A percentile compares a stretch with the other conserved stretches of the same genome.
phyloP scores from a whole-genome alignment of 2,329 filamentous ascomycete species.

The Plectosphaerella plurivora region DNA sequence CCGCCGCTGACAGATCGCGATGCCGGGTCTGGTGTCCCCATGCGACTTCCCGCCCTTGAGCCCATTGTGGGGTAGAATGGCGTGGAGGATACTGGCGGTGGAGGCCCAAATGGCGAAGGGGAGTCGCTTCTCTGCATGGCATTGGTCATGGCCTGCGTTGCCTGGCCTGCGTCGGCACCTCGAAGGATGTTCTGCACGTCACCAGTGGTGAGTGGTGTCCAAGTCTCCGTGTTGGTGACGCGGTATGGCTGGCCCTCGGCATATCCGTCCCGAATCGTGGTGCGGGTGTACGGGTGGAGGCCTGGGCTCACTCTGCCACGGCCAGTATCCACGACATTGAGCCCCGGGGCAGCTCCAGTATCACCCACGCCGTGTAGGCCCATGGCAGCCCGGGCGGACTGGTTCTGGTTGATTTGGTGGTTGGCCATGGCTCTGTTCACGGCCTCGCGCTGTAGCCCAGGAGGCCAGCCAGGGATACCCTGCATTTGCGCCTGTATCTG shows the following conservation, averaged over 20 bases:
- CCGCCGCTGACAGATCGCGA: constrained; percentile 25
- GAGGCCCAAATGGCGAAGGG: constrained; percentile 11
- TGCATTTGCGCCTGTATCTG: constrained; percentile 27
- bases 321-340: constrained; percentile 15
- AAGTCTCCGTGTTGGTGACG: constrained; percentile 12
- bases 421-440: constrained; percentile 33
- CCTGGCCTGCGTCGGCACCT: constrained; percentile 38
- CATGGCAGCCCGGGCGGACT: constrained; percentile 32
- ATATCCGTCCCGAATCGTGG: constrained; percentile 10
- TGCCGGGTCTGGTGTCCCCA: constrained; percentile 40
- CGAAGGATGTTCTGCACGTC: constrained; percentile 44
- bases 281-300: constrained; percentile 8
- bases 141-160: constrained; percentile 35
- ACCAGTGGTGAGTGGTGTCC: constrained; percentile 26
- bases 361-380: constrained; percentile 37
- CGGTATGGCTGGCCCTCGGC: constrained; percentile 13
- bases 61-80: constrained; percentile 27
- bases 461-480: constrained; percentile 39
- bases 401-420: constrained; percentile 40
- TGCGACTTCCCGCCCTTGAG: constrained; percentile 38
- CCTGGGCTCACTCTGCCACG: constrained; percentile 24
- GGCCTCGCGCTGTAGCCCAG: constrained; percentile 42
- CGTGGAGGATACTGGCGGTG: constrained; percentile 26
- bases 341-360: constrained; percentile 12
- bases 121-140: constrained; percentile 44